Evolutionary conservation across 208 protist species (phyloP).

Genomic region (Lotmaria passim): DNA sequence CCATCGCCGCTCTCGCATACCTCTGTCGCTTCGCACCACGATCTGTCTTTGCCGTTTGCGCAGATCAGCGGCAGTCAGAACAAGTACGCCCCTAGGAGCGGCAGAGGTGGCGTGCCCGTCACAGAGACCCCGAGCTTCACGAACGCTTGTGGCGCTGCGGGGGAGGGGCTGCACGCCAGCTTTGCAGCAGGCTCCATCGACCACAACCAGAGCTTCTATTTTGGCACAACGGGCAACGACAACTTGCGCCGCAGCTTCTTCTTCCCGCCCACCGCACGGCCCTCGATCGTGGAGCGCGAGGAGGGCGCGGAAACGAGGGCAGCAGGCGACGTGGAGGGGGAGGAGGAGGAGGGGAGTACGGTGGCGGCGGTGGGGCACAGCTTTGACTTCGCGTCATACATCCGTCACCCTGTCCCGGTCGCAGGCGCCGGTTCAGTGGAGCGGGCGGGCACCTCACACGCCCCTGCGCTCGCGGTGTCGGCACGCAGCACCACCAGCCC

Average conservation of each 20-base stretch:
- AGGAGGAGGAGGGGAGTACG: no score
- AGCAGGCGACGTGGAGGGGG: not conserved
- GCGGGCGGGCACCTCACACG: not conserved
- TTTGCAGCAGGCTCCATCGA: not conserved
- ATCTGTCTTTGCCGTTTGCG: not conserved
- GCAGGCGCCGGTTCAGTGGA: not conserved
- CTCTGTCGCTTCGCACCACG: not conserved
- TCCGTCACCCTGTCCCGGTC: not conserved
- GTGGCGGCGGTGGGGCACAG: not conserved
- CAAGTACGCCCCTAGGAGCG: not conserved
- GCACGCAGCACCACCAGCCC: not conserved
- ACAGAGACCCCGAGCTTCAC: not conserved
- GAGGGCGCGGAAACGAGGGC: not conserved
- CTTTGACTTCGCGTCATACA: not conserved
- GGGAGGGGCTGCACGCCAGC: not conserved
- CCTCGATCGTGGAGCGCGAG: not conserved
- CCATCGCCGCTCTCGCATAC: not conserved
- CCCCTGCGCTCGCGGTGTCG: not conserved
- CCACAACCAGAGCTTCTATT: slow-evolving; percentile 41
- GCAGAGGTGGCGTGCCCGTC: not conserved
- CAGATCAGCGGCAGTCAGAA: not conserved
- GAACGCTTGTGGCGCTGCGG: not conserved
- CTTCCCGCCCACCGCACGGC: slow-evolving; percentile 23
- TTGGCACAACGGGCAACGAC: slow-evolving; percentile 33
- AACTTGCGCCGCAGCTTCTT: slow-evolving; percentile 46